A percentile compares a stretch with the other conserved stretches of the same genome.
phyloP scores from a whole-genome alignment of 768 basidiomycete species.

The Phylloporus rhodoxanthus region DNA sequence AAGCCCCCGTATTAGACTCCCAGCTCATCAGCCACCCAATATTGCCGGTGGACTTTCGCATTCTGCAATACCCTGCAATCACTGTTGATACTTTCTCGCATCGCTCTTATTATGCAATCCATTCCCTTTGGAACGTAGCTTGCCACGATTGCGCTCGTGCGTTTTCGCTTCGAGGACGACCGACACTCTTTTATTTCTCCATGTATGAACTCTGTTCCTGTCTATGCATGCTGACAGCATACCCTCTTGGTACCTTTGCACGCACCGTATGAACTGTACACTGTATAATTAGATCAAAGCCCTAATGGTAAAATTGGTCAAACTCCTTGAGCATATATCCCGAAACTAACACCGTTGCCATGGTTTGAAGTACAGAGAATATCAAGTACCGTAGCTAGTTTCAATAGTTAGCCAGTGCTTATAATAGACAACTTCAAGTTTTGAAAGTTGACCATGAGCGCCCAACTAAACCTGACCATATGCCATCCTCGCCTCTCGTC shows the following conservation, averaged over 20 bases:
- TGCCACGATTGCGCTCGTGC: background rate
- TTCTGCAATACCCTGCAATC: background rate
- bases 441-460: conserved; percentile 3
- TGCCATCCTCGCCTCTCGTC: conserved; percentile 39
- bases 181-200: conserved; percentile 1
- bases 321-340: too few relatives aligned
- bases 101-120: background rate
- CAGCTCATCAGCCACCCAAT: background rate
- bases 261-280: background rate
- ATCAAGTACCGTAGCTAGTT: too few relatives aligned
- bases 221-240: background rate
- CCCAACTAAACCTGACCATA: conserved; percentile 30
- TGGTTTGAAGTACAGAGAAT: too few relatives aligned
- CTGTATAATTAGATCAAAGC: background rate
- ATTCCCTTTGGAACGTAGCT: background rate
- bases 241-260: background rate
- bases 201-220: background rate
- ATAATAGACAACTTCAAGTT: too few relatives aligned
- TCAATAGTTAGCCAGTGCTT: too few relatives aligned
- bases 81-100: background rate
- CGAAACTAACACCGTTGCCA: too few relatives aligned
- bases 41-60: background rate
- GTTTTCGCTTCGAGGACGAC: background rate
- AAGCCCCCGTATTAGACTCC: conserved; percentile 39
- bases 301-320: too few relatives aligned